phyloP scores from a whole-genome alignment of 2,329 filamentous ascomycete species.

The Lecanicillium sp. region DNA sequence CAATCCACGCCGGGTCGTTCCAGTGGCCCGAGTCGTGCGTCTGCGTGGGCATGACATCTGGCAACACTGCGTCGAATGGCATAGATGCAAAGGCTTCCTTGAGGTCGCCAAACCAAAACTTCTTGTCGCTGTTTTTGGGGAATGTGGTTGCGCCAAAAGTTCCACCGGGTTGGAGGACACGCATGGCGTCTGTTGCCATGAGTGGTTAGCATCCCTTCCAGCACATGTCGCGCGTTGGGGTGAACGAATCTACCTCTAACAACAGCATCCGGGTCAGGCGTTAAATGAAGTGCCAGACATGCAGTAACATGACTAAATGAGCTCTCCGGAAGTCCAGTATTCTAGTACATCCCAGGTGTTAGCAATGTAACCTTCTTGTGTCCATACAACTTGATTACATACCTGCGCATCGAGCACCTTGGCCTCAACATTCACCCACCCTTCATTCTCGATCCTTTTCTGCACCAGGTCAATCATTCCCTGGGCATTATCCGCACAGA shows the following conservation, averaged over 20 bases:
- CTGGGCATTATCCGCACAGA: constrained; percentile 40
- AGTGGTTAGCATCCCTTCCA: neutral
- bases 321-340: constrained; percentile 29
- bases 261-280: constrained; percentile 30
- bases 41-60: constrained; percentile 27
- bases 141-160: constrained; percentile 29
- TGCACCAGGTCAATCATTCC: constrained; percentile 32
- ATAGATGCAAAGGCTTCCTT: constrained; percentile 30
- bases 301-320: constrained; percentile 37
- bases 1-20: constrained; percentile 31
- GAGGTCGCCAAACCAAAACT: constrained; percentile 30
- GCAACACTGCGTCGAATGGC: constrained; percentile 30
- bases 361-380: neutral
- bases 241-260: constrained; percentile 16
- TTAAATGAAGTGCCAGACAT: constrained; percentile 39
- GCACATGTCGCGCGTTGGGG: too few relatives aligned
- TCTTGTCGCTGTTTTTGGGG: constrained; percentile 22
- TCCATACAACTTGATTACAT: constrained; percentile 9
- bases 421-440: constrained; percentile 38
- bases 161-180: constrained; percentile 31
- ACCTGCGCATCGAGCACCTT: constrained; percentile 40
- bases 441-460: constrained; percentile 28
- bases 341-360: constrained; percentile 15
- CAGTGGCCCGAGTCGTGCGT: constrained; percentile 31
- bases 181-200: constrained; percentile 22